These are phyloP conservation scores for Cucurbita pepo DNA, from an alignment of 306 rosid genomes.

Conservation along the genomic window DNA sequence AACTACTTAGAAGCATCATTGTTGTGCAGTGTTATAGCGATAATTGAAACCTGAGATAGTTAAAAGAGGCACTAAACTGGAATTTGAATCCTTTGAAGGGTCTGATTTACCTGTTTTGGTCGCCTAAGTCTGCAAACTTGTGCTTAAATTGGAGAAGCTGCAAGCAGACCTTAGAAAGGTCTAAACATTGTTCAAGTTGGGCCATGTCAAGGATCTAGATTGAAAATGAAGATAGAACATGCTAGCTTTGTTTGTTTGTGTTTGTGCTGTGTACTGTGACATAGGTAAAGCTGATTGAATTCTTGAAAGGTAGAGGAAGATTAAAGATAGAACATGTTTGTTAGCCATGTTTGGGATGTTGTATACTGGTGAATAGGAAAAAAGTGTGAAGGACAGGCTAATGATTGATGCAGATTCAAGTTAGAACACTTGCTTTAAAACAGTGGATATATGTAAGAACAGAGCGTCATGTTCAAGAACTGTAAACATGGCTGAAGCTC, in stretches of 20 bases:
- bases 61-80: neutral
- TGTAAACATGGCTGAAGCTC: neutral
- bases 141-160: neutral
- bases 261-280: neutral
- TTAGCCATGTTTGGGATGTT: neutral
- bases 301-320: neutral
- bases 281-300: neutral
- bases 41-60: neutral
- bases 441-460: neutral
- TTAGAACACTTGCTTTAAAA: neutral
- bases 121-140: neutral
- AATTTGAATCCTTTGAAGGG: neutral
- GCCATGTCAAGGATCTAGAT: no score
- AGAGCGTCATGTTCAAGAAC: neutral
- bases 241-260: neutral
- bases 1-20: neutral
- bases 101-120: neutral
- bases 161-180: neutral
- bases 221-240: neutral
- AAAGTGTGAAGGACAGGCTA: no score
- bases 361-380: neutral
- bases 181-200: no score
- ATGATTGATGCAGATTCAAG: neutral
- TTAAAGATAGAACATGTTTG: neutral
- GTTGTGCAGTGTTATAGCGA: neutral